Conservation (phyloP, 1,139 yeast species). For the Yamadazyma dushanensis region DNA sequence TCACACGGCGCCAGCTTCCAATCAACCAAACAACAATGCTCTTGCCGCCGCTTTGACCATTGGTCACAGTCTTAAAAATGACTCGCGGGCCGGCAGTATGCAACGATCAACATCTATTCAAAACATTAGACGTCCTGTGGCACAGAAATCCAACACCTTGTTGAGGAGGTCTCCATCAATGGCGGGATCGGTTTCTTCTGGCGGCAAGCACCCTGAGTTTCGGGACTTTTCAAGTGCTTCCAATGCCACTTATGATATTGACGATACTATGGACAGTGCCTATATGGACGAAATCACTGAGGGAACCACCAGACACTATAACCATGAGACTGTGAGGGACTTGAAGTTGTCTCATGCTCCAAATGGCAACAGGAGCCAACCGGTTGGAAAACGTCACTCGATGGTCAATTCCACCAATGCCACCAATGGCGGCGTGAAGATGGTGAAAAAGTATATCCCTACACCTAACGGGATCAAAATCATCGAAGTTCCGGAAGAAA, state of each 20-base stretch:
- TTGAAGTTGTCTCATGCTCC: constrained; percentile 23
- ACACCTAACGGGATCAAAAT: constrained; percentile 49
- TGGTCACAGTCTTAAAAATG: constrained; percentile 25
- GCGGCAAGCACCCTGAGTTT: constrained; percentile 7
- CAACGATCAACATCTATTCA: constrained; percentile 15
- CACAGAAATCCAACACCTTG: constrained; percentile 11
- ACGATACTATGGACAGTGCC: constrained; percentile 31
- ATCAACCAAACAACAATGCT: constrained; percentile 42
- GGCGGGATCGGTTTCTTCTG: constrained; percentile 3
- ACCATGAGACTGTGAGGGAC: constrained; percentile 27
- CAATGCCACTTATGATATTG: constrained; percentile 23
- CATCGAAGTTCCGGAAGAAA: constrained; percentile 47
- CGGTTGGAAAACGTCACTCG: constrained; percentile 6
- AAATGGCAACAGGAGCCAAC: background rate
- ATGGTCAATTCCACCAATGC: constrained; percentile 4
- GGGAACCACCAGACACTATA: constrained; percentile 21
- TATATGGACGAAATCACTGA: constrained; percentile 31
- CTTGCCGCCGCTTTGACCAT: constrained; percentile 50
- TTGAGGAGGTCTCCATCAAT: constrained; percentile 15
- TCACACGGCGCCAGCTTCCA: constrained; percentile 31
- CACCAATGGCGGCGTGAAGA: constrained; percentile 22
- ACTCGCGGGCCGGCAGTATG: constrained; percentile 11
- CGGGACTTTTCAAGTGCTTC: constrained; percentile 14
- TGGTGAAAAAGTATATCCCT: constrained; percentile 51
- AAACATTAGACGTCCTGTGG: constrained; percentile 3